A percentile compares a stretch with the other conserved stretches of the same genome.
These are phyloP conservation scores for Fusarium verrucosum DNA, from an alignment of 2,329 filamentous ascomycete genomes.

Conservation along the genomic window DNA sequence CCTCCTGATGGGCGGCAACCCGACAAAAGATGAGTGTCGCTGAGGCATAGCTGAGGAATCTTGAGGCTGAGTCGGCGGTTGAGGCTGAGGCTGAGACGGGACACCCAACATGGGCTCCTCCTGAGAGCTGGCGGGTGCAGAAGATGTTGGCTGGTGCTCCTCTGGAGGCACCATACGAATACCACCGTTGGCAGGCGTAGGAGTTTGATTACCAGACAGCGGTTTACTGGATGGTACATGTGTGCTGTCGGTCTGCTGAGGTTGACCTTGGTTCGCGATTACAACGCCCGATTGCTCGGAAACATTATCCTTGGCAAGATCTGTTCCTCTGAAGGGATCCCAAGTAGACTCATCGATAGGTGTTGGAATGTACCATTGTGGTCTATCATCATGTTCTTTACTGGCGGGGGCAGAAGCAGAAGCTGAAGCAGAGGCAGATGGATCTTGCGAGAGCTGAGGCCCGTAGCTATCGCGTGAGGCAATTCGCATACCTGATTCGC, in stretches of 20 bases:
- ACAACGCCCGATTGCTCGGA: conserved; percentile 22
- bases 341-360: conserved; percentile 35
- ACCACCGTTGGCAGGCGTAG: conserved; percentile 26
- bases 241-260: neutral
- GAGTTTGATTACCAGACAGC: conserved; percentile 14
- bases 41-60: conserved; percentile 46
- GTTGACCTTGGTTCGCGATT: conserved; percentile 3
- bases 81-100: conserved; percentile 19
- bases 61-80: conserved; percentile 2
- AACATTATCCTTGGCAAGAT: conserved; percentile 17
- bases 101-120: neutral
- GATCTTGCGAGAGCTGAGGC: conserved; percentile 15
- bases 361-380: conserved; percentile 38
- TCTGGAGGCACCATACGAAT: conserved; percentile 40
- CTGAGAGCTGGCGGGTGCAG: neutral
- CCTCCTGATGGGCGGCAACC: conserved; percentile 67
- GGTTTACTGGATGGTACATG: conserved; percentile 18
- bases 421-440: conserved; percentile 2
- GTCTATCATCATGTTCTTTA: conserved; percentile 31
- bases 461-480: conserved; percentile 31
- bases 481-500: conserved; percentile 38
- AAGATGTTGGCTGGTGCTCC: conserved; percentile 19
- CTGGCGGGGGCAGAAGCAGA: conserved; percentile 2
- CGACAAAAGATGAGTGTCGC: conserved; percentile 62
- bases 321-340: conserved; percentile 37